Base-by-base conservation (phyloP, 352 stramenopile genomes). In the Lagenidium giganteum region DNA sequence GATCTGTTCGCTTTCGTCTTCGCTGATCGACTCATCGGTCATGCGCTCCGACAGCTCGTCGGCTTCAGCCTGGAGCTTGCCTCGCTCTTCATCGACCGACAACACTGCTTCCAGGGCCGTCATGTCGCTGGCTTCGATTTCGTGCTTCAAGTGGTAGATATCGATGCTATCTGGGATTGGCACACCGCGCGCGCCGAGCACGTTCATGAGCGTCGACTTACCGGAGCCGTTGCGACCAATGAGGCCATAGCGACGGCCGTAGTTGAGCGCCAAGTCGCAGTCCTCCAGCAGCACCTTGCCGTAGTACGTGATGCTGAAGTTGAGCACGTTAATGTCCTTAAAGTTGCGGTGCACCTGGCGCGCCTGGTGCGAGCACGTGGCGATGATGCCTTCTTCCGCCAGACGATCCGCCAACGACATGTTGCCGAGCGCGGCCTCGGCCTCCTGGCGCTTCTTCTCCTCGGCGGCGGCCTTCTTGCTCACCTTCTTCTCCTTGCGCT, bases 191-290 rank as follows among this genome's bases (percentile, higher is more conserved):
- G 93, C 95, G 22, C 94, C 96, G n/a, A 99, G 58, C 17, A 95
- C 91, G 64, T 98, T 96, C 82, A 99, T 95, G 42, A 99, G 90
- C 16, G 96, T 99, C 7, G 85, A 96, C 57, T 99, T 98, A 54
- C 95, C 95, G 18, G 71, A 97, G 4, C 95, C 95, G 69, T 99
- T 99, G 51, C 90, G 78, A 17, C 96, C 96, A 41, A 99, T 96
- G 18, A 99, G 71, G 16, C 89, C 96, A 60, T 99, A 99, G 5
- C 96, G 90, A 57, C 96, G 95, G 22, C 96, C 96, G 64, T 96
- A 97, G 79, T 99, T 99, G 43, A 99, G 75, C 47, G 96, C 83
- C 42, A 98, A 91, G 42, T 96, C 86, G 38, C 91, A 97, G 57
- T 97, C 94, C 56, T 98, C 95, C 55, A 99, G 71, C 25, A 99